Conservation (phyloP, 164 flowering plant genomes). For the Buxus sempervirens region DNA sequence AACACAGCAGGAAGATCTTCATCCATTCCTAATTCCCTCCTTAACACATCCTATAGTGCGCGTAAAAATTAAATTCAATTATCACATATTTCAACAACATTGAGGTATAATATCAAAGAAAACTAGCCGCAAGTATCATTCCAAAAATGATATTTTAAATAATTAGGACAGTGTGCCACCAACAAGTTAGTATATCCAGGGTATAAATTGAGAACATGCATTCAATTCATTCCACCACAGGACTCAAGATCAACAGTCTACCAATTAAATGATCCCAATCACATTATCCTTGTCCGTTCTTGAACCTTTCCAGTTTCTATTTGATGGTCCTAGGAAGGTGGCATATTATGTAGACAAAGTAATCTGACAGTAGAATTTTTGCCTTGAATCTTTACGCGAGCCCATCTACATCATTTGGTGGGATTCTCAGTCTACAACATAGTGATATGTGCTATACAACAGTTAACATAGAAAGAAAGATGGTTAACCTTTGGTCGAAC, state of each 20-base stretch:
- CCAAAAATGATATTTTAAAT: background rate
- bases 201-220: background rate
- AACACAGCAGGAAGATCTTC: constrained; percentile 89
- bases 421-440: background rate
- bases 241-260: background rate
- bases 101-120: background rate
- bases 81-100: background rate
- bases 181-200: background rate
- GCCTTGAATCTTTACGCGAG: no score
- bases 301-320: background rate
- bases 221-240: background rate
- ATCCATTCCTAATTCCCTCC: constrained; percentile 89
- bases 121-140: no score
- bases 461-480: background rate
- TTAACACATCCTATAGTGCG: constrained; percentile 50
- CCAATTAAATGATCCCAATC: background rate
- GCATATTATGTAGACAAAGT: no score
- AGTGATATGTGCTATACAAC: background rate
- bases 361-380: no score
- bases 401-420: background rate
- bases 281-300: background rate
- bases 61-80: background rate
- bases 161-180: background rate
- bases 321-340: background rate
- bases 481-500: constrained; percentile 74